These are phyloP conservation scores for Panaeolus papilionaceus DNA, from an alignment of 768 basidiomycete species.

Conservation along the genomic window DNA sequence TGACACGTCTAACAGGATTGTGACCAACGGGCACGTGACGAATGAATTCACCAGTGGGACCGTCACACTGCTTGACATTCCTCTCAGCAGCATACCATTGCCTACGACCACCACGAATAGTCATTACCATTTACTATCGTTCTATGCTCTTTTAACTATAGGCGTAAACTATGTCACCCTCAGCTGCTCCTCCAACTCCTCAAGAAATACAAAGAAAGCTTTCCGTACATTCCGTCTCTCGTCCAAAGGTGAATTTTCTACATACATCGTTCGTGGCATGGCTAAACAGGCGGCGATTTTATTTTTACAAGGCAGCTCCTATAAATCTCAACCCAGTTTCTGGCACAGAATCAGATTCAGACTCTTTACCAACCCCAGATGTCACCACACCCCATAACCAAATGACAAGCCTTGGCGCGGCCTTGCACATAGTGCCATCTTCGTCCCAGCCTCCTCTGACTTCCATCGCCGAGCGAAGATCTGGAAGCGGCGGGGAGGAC, in stretches of 20 bases:
- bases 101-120: background rate
- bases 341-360: slow-evolving; percentile 88
- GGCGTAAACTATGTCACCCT: slow-evolving; percentile 39
- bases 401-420: slow-evolving; percentile 38
- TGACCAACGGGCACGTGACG: background rate
- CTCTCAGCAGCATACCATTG: background rate
- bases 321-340: slow-evolving; percentile 45
- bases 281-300: background rate
- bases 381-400: slow-evolving; percentile 38
- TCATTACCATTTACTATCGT: background rate
- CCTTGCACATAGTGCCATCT: slow-evolving; percentile 37
- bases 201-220: slow-evolving; percentile 90
- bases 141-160: background rate
- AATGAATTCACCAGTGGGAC: background rate
- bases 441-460: slow-evolving; percentile 61
- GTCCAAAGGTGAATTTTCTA: slow-evolving; percentile 47
- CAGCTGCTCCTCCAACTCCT: slow-evolving; percentile 74
- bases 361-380: slow-evolving; percentile 70
- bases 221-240: slow-evolving; percentile 71
- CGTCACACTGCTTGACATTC: background rate
- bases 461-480: slow-evolving; percentile 78
- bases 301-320: slow-evolving; percentile 3
- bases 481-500: slow-evolving; percentile 72
- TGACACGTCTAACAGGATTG: background rate
- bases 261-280: slow-evolving; percentile 16